A percentile compares a stretch with the other conserved stretches of the same genome.
These are phyloP conservation scores for Solanum lycopersicoides DNA, from an alignment of 257 asterid genomes.

Conservation along the genomic window DNA sequence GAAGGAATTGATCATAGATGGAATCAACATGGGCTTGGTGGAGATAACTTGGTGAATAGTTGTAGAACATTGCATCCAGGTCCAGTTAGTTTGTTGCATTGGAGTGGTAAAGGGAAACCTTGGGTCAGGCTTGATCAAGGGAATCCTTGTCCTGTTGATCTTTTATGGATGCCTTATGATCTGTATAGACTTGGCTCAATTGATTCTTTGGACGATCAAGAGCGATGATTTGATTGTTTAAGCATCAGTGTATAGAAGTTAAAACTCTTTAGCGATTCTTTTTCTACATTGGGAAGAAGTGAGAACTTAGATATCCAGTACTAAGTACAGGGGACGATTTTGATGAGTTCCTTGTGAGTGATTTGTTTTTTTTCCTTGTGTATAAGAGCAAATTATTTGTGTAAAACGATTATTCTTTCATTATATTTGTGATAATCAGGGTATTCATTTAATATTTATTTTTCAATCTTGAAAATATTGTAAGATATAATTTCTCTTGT, in stretches of 20 bases:
- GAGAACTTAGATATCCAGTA: neutral
- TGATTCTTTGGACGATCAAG: neutral
- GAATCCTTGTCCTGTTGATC: slow-evolving; percentile 49
- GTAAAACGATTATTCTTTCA: neutral
- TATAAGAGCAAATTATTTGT: neutral
- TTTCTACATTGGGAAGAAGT: neutral
- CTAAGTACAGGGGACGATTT: neutral
- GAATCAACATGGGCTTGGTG: slow-evolving; percentile 85
- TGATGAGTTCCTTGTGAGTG: neutral
- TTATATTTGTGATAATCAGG: neutral
- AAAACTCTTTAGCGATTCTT: neutral
- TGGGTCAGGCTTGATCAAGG: slow-evolving; percentile 65
- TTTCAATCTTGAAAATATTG: neutral
- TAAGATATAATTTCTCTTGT: neutral
- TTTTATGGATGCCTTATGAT: slow-evolving; percentile 61
- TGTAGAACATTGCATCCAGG: slow-evolving; percentile 67
- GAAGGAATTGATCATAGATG: slow-evolving; percentile 52
- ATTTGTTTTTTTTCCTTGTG: neutral
- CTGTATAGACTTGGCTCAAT: neutral
- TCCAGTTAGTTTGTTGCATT: slow-evolving; percentile 66
- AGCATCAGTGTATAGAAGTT: neutral
- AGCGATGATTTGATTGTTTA: neutral
- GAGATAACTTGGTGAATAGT: slow-evolving; percentile 48
- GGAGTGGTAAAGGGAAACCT: slow-evolving; percentile 91
- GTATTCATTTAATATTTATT: neutral